These are phyloP conservation scores for Cordyceps cicadae DNA, from an alignment of 2,329 filamentous ascomycete genomes.

Conservation along the genomic window DNA sequence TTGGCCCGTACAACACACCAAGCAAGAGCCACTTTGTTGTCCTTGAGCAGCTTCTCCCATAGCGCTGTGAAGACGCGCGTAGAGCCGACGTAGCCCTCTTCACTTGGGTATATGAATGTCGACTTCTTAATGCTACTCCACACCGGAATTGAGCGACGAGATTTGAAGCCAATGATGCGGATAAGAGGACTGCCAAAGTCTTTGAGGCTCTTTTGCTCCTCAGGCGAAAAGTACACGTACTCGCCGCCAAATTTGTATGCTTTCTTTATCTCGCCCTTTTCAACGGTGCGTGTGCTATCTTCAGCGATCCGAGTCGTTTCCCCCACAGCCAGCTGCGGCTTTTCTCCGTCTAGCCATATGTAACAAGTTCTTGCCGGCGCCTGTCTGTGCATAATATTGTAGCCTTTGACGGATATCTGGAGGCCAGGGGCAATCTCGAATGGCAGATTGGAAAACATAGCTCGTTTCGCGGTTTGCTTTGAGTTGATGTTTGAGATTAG, in stretches of 20 bases:
- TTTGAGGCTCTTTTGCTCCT: constrained; percentile 71
- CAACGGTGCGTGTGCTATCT: constrained; percentile 66
- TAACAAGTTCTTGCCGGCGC: constrained; percentile 74
- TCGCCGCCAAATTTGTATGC: constrained; percentile 95
- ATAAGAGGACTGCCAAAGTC: constrained; percentile 77
- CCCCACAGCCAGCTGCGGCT: constrained; percentile 67
- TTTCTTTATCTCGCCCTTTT: constrained; percentile 76
- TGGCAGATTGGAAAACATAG: constrained; percentile 78
- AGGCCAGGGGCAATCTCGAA: constrained; percentile 81
- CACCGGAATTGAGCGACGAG: constrained; percentile 60
- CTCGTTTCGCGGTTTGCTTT: constrained; percentile 75
- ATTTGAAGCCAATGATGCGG: constrained; percentile 90
- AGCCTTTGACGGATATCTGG: constrained; percentile 86
- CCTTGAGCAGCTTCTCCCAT: constrained; percentile 74
- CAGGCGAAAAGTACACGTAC: constrained; percentile 74
- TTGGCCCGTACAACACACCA: constrained; percentile 86
- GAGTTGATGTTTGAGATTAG: constrained; percentile 85
- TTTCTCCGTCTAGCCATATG: constrained; percentile 81
- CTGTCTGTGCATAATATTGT: constrained; percentile 80
- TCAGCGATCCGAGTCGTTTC: constrained; percentile 69
- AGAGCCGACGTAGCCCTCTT: constrained; percentile 82
- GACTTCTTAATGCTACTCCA: constrained; percentile 85
- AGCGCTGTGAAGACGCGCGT: constrained; percentile 87
- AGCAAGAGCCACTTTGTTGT: constrained; percentile 73
- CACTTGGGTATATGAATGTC: constrained; percentile 88